These are phyloP conservation scores for Tricladium varicosporioides DNA, from an alignment of 2,329 filamentous ascomycete species.

Conservation along the genomic window DNA sequence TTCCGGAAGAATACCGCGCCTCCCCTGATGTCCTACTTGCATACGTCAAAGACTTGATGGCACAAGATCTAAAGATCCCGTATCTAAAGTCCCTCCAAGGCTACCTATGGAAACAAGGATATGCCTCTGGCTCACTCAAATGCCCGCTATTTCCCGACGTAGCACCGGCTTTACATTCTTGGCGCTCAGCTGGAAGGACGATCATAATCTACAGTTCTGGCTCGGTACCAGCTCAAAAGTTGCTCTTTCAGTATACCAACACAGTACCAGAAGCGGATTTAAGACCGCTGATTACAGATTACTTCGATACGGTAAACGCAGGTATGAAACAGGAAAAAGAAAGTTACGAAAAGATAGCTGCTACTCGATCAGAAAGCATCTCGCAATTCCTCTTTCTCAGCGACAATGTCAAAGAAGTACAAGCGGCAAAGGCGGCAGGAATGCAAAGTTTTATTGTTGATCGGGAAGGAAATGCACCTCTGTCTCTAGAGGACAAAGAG, in stretches of 20 bases:
- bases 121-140: constrained; percentile 64
- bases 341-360: constrained; percentile 55
- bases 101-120: constrained; percentile 74
- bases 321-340: constrained; percentile 66
- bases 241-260: constrained; percentile 67
- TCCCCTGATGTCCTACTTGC: constrained; percentile 59
- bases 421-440: constrained; percentile 59
- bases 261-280: constrained; percentile 55
- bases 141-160: constrained; percentile 77
- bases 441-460: constrained; percentile 61
- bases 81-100: constrained; percentile 81
- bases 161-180: constrained; percentile 57
- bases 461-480: constrained; percentile 67
- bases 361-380: constrained; percentile 40
- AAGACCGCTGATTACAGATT: constrained; percentile 57
- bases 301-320: constrained; percentile 80
- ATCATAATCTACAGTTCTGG: constrained; percentile 82
- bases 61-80: constrained; percentile 69
- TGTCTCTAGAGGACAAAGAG: constrained; percentile 48
- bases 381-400: constrained; percentile 73
- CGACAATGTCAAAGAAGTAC: constrained; percentile 71
- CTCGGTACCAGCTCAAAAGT: constrained; percentile 76
- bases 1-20: constrained; percentile 61
- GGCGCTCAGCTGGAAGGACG: constrained; percentile 51
- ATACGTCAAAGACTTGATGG: constrained; percentile 70